Conservation (phyloP, 495 filamentous ascomycete species). For the Neurospora intermedia region DNA sequence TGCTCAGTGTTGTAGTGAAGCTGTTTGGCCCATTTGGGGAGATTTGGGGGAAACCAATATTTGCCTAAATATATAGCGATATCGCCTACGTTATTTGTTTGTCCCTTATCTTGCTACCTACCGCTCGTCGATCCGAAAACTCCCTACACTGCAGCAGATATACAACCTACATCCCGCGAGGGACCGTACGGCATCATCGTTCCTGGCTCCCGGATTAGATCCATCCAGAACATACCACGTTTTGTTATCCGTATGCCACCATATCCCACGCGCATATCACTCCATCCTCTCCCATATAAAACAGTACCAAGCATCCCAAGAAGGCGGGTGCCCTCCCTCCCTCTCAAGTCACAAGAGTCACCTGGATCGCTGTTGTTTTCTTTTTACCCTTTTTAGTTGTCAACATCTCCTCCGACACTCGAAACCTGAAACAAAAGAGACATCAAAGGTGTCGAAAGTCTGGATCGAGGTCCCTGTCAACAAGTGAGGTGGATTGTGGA, state of each 20-base stretch:
- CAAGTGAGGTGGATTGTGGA: not conserved
- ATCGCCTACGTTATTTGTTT: not conserved
- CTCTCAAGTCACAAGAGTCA: conserved; percentile 1
- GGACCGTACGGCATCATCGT: not conserved
- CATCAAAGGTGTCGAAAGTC: not conserved
- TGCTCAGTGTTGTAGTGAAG: not conserved
- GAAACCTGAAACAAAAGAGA: not conserved
- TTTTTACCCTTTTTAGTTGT: not conserved
- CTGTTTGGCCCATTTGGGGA: not conserved
- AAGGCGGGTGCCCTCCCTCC: not conserved
- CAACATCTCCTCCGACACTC: not conserved
- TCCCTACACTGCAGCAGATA: not conserved
- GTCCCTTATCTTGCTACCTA: not conserved
- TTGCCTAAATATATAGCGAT: not conserved
- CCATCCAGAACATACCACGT: not conserved
- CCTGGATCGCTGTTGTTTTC: conserved; percentile 2
- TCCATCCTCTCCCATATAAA: not conserved
- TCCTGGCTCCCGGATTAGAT: not conserved
- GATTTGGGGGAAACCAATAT: not conserved
- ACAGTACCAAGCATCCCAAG: not conserved
- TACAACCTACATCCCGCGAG: no score
- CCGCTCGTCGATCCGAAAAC: not conserved
- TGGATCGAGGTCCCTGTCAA: not conserved
- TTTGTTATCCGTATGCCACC: not conserved
- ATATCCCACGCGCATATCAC: not conserved